Conservation (phyloP, 2,329 filamentous ascomycete species). For the Aspergillus pseudoglaucus region DNA sequence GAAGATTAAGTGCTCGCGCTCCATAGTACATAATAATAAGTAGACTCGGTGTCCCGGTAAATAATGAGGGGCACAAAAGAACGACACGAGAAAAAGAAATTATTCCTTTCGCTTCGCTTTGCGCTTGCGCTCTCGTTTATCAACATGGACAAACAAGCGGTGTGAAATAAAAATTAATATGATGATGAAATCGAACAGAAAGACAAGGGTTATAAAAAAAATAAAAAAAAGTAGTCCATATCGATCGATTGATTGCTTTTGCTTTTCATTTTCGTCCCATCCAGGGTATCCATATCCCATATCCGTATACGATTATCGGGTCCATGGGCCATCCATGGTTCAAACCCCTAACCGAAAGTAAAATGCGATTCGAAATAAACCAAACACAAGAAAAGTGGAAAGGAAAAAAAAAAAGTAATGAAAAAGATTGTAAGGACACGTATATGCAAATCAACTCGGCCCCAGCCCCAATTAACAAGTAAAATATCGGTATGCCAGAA, state of each 20-base stretch:
- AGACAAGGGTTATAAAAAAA: neutral
- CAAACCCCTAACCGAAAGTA: neutral
- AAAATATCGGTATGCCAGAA: neutral
- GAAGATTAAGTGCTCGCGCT: no score
- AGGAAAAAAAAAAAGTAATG: conserved; percentile 1
- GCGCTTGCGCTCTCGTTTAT: neutral
- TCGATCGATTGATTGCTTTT: no score
- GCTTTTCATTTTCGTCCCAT: no score
- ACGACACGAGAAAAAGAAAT: conserved; percentile 4
- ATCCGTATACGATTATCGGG: neutral
- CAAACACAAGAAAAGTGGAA: conserved; percentile 2
- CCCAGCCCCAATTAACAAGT: neutral
- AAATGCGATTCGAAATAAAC: neutral
- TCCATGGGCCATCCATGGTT: neutral
- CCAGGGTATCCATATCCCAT: neutral
- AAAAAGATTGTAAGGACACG: neutral
- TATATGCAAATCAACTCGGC: neutral
- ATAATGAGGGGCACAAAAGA: neutral
- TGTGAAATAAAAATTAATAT: neutral
- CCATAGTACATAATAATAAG: no score
- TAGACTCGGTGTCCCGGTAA: no score
- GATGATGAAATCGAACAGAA: neutral
- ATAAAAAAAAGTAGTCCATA: neutral
- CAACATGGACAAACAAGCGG: conserved; percentile 3
- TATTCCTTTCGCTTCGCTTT: neutral